Conservation (phyloP, 2,329 filamentous ascomycete species). For the Cladosporium sp. region DNA sequence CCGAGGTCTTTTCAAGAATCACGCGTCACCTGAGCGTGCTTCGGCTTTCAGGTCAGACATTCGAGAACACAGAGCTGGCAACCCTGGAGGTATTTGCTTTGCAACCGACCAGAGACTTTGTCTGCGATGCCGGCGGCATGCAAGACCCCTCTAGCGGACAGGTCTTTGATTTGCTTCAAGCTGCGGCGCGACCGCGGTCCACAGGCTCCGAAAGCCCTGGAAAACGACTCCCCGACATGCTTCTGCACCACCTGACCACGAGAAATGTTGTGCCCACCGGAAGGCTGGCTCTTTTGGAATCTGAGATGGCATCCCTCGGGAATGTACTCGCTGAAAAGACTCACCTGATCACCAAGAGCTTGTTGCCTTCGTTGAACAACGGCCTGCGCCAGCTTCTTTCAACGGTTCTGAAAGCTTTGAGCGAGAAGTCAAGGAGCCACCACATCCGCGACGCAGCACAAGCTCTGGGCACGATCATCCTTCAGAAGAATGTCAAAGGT, state of each 20-base stretch:
- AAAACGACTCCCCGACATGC: neutral
- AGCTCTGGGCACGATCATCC: neutral
- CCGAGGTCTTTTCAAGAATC: neutral
- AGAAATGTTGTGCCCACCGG: neutral
- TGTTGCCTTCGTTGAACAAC: neutral
- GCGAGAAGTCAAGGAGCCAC: neutral
- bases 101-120: neutral
- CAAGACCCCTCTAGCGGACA: neutral
- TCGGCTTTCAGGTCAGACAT: neutral
- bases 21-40: conserved; percentile 2
- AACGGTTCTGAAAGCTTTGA: neutral
- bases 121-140: neutral
- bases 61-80: conserved; percentile 1
- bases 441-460: neutral
- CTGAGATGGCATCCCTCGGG: conserved; percentile 16
- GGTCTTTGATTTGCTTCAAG: neutral
- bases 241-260: neutral
- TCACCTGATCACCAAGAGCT: conserved; percentile 15
- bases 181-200: neutral
- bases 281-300: conserved; percentile 1
- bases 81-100: conserved; percentile 5
- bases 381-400: conserved; percentile 3
- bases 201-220: neutral
- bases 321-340: conserved; percentile 19
- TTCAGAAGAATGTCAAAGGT: neutral